Percentiles rank a stretch among this genome's conserved stretches.
Evolutionary conservation across 164 flowering plant genomes (phyloP).

Genomic region (Macadamia integrifolia): DNA sequence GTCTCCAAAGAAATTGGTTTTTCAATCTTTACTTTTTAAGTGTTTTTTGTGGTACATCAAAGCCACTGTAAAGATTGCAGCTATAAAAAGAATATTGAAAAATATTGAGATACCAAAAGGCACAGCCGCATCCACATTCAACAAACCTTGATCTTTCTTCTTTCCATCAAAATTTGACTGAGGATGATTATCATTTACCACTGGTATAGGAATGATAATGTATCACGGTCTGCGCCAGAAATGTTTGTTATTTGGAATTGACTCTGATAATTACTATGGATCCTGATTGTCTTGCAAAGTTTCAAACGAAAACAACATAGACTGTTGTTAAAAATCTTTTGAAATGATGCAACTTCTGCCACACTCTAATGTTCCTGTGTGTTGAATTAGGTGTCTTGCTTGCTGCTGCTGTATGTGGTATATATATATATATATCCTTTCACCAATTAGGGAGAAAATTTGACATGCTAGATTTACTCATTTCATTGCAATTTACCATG

Average conservation of each 20-base stretch:
- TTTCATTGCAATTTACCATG: background rate
- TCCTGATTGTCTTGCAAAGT: too few species aligned
- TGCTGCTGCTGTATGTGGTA: too few species aligned
- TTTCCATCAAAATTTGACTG: background rate
- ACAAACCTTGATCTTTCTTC: background rate
- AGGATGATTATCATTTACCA: conserved; percentile 10
- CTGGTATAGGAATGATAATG: too few species aligned
- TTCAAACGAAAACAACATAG: too few species aligned
- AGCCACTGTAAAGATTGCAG: background rate
- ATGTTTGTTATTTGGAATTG: too few species aligned
- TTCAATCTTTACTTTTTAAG: background rate
- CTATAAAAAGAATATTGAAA: background rate
- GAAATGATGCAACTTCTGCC: too few species aligned
- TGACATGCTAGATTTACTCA: background rate
- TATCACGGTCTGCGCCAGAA: too few species aligned
- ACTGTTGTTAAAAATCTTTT: too few species aligned
- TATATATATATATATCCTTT: too few species aligned
- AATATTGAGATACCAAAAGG: background rate
- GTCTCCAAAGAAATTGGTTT: background rate
- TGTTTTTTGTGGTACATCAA: background rate
- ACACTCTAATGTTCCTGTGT: too few species aligned
- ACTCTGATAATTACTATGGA: too few species aligned
- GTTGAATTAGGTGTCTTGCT: too few species aligned
- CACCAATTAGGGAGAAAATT: background rate
- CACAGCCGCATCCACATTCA: background rate